These are phyloP conservation scores for Plasmodium relictum DNA, from an alignment of 169 alveolate species.

Conservation along the genomic window DNA sequence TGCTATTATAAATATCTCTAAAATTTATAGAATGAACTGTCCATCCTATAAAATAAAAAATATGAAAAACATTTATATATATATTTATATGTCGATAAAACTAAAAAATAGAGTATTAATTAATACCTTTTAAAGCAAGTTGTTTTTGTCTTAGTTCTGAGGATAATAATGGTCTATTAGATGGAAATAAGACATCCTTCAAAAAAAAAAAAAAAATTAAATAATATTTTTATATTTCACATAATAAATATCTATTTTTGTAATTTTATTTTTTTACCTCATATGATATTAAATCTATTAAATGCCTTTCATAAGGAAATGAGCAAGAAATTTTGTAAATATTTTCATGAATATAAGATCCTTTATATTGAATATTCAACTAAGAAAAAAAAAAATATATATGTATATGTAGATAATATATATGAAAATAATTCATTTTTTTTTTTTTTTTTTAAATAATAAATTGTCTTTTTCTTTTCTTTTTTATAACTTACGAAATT, in stretches of 20 bases:
- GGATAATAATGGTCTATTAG: conserved; percentile 55
- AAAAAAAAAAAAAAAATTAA: conserved; percentile 3
- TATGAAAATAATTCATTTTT: not conserved
- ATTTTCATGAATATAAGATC: conserved; percentile 63
- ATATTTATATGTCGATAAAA: no score
- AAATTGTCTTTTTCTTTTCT: not conserved
- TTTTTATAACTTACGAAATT: conserved; percentile 47
- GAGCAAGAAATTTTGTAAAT: conserved; percentile 67
- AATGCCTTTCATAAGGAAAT: conserved; percentile 67
- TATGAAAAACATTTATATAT: not conserved
- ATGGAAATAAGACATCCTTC: conserved; percentile 68
- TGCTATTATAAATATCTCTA: conserved; percentile 72
- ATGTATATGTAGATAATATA: not conserved
- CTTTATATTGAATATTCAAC: conserved; percentile 68
- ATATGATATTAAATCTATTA: conserved; percentile 55
- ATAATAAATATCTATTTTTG: not conserved
- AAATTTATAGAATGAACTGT: conserved; percentile 64
- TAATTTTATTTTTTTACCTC: conserved; percentile 16
- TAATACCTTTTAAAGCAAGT: conserved; percentile 61
- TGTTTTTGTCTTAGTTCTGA: conserved; percentile 66
- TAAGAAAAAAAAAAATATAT: conserved; percentile 1
- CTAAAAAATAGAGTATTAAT: not conserved
- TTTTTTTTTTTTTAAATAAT: not conserved
- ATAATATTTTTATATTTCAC: not conserved
- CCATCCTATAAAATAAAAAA: conserved; percentile 33